Percentiles rank a stretch among this genome's conserved stretches.
These are phyloP conservation scores for Cercophora sp. DNA, from an alignment of 495 filamentous ascomycete genomes.

Conservation along the genomic window DNA sequence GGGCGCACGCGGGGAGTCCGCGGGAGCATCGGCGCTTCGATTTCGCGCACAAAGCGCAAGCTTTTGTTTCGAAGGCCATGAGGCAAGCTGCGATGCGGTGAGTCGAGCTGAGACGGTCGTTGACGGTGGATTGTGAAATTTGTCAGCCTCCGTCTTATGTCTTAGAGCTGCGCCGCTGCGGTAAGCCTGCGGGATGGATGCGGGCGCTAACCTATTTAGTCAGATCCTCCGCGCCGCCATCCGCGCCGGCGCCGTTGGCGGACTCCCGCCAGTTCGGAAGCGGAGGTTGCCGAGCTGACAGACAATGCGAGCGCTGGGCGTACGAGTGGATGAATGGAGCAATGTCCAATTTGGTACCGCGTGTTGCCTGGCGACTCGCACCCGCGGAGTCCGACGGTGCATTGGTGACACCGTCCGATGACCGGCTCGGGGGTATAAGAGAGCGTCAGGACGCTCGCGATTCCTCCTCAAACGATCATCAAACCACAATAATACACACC, in stretches of 20 bases:
- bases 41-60: conserved; percentile 18
- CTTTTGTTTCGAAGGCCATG: conserved; percentile 12
- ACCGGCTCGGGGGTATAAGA: too few species aligned
- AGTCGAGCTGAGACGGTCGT: not conserved
- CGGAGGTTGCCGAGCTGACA: not conserved
- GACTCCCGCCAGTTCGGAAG: not conserved
- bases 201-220: conserved; percentile 7
- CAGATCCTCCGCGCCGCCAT: not conserved
- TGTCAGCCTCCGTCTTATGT: not conserved
- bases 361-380: too few species aligned
- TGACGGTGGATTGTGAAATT: not conserved
- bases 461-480: too few species aligned
- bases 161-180: not conserved
- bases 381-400: too few species aligned
- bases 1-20: conserved; percentile 14
- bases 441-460: too few species aligned
- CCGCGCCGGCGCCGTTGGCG: not conserved
- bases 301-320: too few species aligned
- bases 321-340: too few species aligned
- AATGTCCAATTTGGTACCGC: too few species aligned
- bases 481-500: too few species aligned
- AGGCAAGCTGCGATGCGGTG: not conserved
- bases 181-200: too few species aligned
- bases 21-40: conserved; percentile 24
- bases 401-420: too few species aligned